Conservation (phyloP, 371 early-diverging fungal genomes). For the Syncephalastrum racemosum region DNA sequence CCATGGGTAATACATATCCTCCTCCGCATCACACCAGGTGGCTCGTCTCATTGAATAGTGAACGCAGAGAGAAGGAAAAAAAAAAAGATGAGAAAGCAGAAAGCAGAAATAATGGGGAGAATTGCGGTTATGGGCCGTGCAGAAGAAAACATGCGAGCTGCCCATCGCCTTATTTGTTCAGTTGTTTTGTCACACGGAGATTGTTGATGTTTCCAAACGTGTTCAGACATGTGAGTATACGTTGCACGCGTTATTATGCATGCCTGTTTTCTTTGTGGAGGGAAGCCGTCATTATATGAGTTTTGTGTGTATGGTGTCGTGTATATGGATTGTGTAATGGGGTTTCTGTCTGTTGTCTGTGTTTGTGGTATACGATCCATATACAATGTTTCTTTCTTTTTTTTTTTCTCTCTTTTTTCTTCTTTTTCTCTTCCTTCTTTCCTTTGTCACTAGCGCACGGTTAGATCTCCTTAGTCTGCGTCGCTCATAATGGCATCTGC, state of each 20-base stretch:
- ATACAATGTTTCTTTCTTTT: not conserved
- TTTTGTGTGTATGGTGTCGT: no score
- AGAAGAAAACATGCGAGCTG: not conserved
- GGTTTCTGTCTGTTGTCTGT: not conserved
- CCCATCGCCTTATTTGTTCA: slow-evolving; percentile 11
- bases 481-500: slow-evolving; percentile 47
- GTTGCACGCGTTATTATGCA: no score
- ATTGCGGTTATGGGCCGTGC: no score
- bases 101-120: not conserved
- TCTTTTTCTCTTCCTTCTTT: not conserved
- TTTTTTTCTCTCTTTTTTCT: slow-evolving; percentile 8
- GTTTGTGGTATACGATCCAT: slow-evolving; percentile 7
- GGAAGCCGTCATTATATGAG: no score
- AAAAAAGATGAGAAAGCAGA: slow-evolving; percentile 4
- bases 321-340: not conserved
- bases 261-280: not conserved
- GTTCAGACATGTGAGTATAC: not conserved
- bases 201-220: slow-evolving; percentile 3
- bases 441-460: no score
- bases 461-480: slow-evolving; percentile 21
- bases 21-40: not conserved
- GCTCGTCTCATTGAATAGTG: no score
- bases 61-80: not conserved
- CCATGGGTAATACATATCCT: not conserved
- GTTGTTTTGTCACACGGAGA: slow-evolving; percentile 10